Evolutionary conservation across 805 yeast genomes (phyloP).

Genomic region (Ogataea saltuana): DNA sequence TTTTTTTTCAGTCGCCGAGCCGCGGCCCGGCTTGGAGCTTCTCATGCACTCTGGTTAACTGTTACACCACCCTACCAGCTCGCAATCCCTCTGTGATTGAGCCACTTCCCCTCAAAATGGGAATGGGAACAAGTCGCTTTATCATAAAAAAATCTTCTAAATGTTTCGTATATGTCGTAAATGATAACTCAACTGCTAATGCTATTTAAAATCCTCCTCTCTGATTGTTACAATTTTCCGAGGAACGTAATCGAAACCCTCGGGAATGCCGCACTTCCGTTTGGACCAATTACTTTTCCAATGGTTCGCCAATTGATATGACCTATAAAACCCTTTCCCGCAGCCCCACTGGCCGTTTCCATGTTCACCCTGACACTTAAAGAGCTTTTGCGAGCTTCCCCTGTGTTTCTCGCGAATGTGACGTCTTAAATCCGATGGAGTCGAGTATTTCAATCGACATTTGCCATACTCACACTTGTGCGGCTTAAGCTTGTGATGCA

Average conservation of each 20-base stretch:
- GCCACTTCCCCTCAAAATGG: too few species aligned
- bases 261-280: conserved; percentile 21
- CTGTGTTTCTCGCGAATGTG: conserved; percentile 23
- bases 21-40: too few species aligned
- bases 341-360: conserved; percentile 22
- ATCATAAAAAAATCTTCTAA: conserved; percentile 1
- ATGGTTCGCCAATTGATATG: conserved; percentile 24
- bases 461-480: conserved; percentile 17
- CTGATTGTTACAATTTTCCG: conserved; percentile 1
- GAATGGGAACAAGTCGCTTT: too few species aligned
- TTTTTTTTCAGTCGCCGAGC: too few species aligned
- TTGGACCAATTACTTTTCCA: conserved; percentile 25
- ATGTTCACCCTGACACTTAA: conserved; percentile 17
- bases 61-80: too few species aligned
- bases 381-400: conserved; percentile 11
- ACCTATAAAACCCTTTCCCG: conserved; percentile 21
- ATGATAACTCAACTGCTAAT: too few species aligned
- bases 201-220: not conserved
- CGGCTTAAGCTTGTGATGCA: conserved; percentile 21
- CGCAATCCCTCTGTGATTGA: too few species aligned
- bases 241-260: conserved; percentile 21
- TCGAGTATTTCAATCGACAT: conserved; percentile 17
- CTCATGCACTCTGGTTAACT: too few species aligned
- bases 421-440: conserved; percentile 25
- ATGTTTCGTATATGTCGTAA: not conserved